Percentiles rank a stretch among this genome's conserved stretches.
Evolutionary conservation across 495 filamentous ascomycete species (phyloP).

Genomic region (Trichoderma asperelloides): DNA sequence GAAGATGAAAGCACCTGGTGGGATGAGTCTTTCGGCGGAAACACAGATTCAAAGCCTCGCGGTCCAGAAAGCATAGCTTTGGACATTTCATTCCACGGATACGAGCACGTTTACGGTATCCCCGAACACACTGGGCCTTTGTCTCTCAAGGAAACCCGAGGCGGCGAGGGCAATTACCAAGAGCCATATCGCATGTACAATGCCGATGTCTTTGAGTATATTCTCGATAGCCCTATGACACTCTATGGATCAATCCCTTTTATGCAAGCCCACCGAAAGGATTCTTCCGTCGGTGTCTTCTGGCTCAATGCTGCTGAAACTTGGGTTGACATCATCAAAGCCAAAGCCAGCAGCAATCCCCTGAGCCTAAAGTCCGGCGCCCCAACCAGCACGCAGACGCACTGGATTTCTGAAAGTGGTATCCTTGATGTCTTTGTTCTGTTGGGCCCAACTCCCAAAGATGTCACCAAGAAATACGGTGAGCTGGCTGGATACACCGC

Average conservation of each 20-base stretch:
- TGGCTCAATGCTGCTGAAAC: conserved; percentile 98
- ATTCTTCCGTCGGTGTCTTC: conserved; percentile 93
- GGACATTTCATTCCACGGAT: conserved; percentile 86
- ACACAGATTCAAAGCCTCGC: conserved; percentile 85
- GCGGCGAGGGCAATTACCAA: conserved; percentile 72
- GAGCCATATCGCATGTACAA: conserved; percentile 97
- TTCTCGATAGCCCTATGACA: conserved; percentile 96
- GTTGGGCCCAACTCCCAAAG: conserved; percentile 74
- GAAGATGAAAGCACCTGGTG: conserved; percentile 85
- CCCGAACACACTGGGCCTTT: conserved; percentile 86
- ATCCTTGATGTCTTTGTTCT: conserved; percentile 89
- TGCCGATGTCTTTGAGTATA: conserved; percentile 94
- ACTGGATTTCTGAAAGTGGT: conserved; percentile 93
- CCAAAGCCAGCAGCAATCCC: conserved; percentile 65
- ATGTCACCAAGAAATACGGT: conserved; percentile 70
- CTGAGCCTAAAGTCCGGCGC: conserved; percentile 60
- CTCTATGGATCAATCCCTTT: conserved; percentile 91
- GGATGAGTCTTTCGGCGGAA: conserved; percentile 92
- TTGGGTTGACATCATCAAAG: conserved; percentile 89
- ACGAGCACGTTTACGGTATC: conserved; percentile 88
- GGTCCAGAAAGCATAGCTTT: conserved; percentile 82
- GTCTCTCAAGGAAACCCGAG: conserved; percentile 81
- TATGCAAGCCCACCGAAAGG: conserved; percentile 92
- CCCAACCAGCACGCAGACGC: conserved; percentile 73
- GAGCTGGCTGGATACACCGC: conserved; percentile 92